These are phyloP conservation scores for Gliomastix tumulicola DNA, from an alignment of 2,329 filamentous ascomycete genomes.

Conservation along the genomic window DNA sequence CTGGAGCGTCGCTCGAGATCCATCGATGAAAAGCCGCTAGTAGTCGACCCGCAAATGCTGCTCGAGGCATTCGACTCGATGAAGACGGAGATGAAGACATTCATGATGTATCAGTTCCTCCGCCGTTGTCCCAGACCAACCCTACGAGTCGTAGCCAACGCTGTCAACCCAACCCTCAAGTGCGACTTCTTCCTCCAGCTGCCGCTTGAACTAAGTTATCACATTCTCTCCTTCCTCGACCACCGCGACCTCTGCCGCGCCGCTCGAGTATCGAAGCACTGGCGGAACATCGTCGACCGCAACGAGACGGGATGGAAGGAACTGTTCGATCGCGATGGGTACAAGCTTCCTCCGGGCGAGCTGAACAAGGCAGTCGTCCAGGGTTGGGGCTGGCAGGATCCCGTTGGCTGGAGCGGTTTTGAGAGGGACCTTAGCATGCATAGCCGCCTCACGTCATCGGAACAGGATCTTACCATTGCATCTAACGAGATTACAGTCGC, in stretches of 20 bases:
- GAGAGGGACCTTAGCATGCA: constrained; percentile 72
- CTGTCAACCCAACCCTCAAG: constrained; percentile 89
- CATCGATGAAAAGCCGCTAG: constrained; percentile 13
- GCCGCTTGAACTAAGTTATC: constrained; percentile 78
- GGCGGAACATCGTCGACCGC: constrained; percentile 83
- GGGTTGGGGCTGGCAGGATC: constrained; percentile 97
- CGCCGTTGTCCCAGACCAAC: constrained; percentile 83
- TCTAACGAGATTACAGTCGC: constrained; percentile 24
- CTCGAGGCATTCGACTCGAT: constrained; percentile 87
- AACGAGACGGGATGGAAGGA: constrained; percentile 97
- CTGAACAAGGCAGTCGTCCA: constrained; percentile 78
- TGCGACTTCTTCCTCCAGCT: constrained; percentile 85
- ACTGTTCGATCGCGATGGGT: constrained; percentile 79
- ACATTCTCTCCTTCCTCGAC: constrained; percentile 83
- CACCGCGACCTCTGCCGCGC: constrained; percentile 80
- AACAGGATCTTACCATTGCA: constrained; percentile 44
- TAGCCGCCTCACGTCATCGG: constrained; percentile 43
- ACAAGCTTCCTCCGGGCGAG: constrained; percentile 70
- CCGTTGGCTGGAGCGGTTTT: constrained; percentile 63
- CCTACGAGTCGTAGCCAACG: constrained; percentile 79
- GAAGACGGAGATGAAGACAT: constrained; percentile 85
- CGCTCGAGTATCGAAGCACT: constrained; percentile 89
- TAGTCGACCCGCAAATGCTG: constrained; percentile 80
- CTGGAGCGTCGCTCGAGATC: constrained; percentile 14
- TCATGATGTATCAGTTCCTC: constrained; percentile 94